Base-by-base conservation (phyloP, 495 filamentous ascomycete genomes). In the Podospora pseudocomata region DNA sequence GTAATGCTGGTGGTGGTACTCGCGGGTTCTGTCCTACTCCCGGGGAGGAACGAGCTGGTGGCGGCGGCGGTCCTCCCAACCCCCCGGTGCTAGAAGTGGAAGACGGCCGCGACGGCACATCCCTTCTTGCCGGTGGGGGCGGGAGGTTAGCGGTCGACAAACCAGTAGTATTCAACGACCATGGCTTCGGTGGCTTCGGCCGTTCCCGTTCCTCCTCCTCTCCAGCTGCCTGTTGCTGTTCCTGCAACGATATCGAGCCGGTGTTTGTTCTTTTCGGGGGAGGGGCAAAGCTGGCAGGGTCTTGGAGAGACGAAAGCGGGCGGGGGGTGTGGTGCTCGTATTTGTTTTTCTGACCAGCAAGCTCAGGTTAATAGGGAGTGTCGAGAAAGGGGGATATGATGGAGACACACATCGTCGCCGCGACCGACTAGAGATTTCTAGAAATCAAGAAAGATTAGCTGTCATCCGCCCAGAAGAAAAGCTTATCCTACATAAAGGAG, bases 251-350 rank as follows among this genome's bases (percentile, higher is more conserved):
- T 57, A 66, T 57, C 64, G 66, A 66, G 62, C 60, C 63, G 30
- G 64, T 56, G 65, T 68, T 60, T 58, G 68, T 28, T 23, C 59
- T 81, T 70, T 90, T 96, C 4, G 94, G 94, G 23, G 94, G 94
- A 44, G 94, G 92, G 3, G 86, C 92, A 76, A 99, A 97, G 15
- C 89, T 85, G 0, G 87, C 76, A 2, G 95, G 94, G 76, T 99
- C 95, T 73, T 90, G 89, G 20, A 99, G 83, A 2, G 90, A 83
- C 4, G 88, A 85, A n/a, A 96, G 76, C 2, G 95, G 94, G 5
- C 82, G 30, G 20, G 59, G 23, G 30, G 56, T 49, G 39, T 49
- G 26, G 26, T 20, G 26, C 26, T 23, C 26, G 56, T 59, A 20
- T 59, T 27, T 23, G 16, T 59, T 59, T 59, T 59, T 59, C 19